These are phyloP conservation scores for Rosa chinensis DNA, from an alignment of 306 rosid genomes.

Conservation along the genomic window DNA sequence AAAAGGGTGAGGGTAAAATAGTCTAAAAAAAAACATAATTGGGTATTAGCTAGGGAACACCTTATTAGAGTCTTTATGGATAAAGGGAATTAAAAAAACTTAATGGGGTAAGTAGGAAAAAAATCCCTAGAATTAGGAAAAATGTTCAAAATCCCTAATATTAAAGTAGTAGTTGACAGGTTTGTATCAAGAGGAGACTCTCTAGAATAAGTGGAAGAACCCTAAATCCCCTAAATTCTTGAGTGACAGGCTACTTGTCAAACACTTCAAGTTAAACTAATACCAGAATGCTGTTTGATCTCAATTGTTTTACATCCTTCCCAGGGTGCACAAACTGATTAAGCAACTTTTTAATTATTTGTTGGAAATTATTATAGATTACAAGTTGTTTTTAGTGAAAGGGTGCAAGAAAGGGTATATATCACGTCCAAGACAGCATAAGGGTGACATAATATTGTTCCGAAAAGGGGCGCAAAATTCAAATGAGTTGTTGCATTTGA, in stretches of 20 bases:
- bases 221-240: conserved; percentile 43
- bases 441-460: conserved; percentile 26
- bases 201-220: conserved; percentile 25
- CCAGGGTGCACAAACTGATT: conserved; percentile 18
- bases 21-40: too few species aligned
- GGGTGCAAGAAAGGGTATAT: conserved; percentile 27
- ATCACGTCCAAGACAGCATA: conserved; percentile 7
- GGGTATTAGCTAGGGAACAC: too few species aligned
- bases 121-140: too few species aligned
- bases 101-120: too few species aligned
- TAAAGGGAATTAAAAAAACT: too few species aligned
- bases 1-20: too few species aligned
- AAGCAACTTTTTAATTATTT: conserved; percentile 17
- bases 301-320: conserved; percentile 9
- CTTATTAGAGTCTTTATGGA: too few species aligned
- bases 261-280: conserved; percentile 55
- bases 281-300: conserved; percentile 13
- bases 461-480: conserved; percentile 37
- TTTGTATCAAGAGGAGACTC: conserved; percentile 38
- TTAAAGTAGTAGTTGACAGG: conserved; percentile 41
- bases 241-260: conserved; percentile 49
- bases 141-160: background rate
- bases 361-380: background rate
- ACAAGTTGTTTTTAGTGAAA: conserved; percentile 35
- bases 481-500: conserved; percentile 41